phyloP scores from a whole-genome alignment of 2,329 filamentous ascomycete genomes.

The Elsinoe perseae region DNA sequence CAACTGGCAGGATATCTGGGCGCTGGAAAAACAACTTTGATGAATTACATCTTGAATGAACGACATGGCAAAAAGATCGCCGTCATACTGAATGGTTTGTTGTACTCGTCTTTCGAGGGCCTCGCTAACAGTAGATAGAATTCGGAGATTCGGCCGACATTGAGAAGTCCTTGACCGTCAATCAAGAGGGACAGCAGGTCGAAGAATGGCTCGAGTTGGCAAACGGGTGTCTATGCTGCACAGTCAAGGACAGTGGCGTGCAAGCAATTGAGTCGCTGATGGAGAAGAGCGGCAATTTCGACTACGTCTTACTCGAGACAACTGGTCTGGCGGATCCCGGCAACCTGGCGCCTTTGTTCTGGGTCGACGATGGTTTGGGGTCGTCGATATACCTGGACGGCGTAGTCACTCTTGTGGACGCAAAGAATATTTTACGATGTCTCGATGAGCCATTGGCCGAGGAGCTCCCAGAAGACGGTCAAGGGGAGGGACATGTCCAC shows the following conservation, averaged over 20 bases:
- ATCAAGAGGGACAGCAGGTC: conserved; percentile 65
- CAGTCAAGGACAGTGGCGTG: conserved; percentile 90
- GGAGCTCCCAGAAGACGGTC: conserved; percentile 22
- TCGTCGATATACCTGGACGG: conserved; percentile 95
- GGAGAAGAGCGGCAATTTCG: conserved; percentile 86
- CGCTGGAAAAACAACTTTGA: conserved; percentile 86
- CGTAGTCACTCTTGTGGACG: conserved; percentile 91
- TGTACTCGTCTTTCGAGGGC: background rate
- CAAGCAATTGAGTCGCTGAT: conserved; percentile 93
- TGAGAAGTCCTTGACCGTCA: conserved; percentile 90
- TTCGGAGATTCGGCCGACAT: conserved; percentile 64
- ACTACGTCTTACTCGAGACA: conserved; percentile 95
- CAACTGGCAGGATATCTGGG: conserved; percentile 71
- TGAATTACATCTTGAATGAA: conserved; percentile 93
- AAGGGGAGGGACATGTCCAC: conserved; percentile 42
- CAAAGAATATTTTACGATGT: conserved; percentile 78
- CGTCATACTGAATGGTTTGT: conserved; percentile 80
- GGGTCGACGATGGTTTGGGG: conserved; percentile 92
- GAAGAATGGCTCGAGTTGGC: conserved; percentile 94
- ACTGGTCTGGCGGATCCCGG: conserved; percentile 92
- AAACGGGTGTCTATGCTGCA: conserved; percentile 97
- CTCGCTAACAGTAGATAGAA: conserved; percentile 22
- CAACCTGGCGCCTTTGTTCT: conserved; percentile 91
- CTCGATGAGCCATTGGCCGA: conserved; percentile 57
- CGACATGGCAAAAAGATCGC: conserved; percentile 97